Percentiles rank a stretch among this genome's conserved stretches.
These are phyloP conservation scores for Torulaspora quercuum DNA, from an alignment of 805 yeast genomes.

Conservation along the genomic window DNA sequence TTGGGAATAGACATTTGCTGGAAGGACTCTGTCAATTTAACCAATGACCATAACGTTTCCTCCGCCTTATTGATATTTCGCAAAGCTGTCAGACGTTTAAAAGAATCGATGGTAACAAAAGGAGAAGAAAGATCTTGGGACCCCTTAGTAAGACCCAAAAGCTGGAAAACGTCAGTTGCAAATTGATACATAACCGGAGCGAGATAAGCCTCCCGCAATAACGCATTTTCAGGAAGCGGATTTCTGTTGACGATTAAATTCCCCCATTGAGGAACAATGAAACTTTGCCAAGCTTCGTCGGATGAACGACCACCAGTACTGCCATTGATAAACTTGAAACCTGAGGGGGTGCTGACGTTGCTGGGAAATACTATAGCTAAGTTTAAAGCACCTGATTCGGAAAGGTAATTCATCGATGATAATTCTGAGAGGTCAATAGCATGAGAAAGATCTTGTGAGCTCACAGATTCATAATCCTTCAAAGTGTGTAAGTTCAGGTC, in stretches of 20 bases:
- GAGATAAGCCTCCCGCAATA: constrained; percentile 32
- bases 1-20: constrained; percentile 82
- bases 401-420: constrained; percentile 49
- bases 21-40: constrained; percentile 63
- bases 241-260: constrained; percentile 13
- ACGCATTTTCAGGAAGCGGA: constrained; percentile 11
- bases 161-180: constrained; percentile 66
- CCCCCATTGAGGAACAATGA: constrained; percentile 44
- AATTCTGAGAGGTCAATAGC: constrained; percentile 78
- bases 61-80: constrained; percentile 60
- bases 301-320: constrained; percentile 2
- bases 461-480: constrained; percentile 32
- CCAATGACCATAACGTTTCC: constrained; percentile 68
- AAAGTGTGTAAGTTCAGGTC: constrained; percentile 37
- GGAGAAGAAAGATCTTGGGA: constrained; percentile 51
- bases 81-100: constrained; percentile 55
- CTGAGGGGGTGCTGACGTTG: constrained; percentile 30
- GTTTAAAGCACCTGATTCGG: constrained; percentile 64
- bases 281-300: constrained; percentile 36
- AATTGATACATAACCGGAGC: constrained; percentile 62
- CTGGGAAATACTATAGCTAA: constrained; percentile 49
- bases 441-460: constrained; percentile 59
- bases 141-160: constrained; percentile 62
- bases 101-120: constrained; percentile 58
- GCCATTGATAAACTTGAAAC: constrained; percentile 41